A percentile compares a stretch with the other conserved stretches of the same genome.
Evolutionary conservation across 257 asterid genomes (phyloP).

Genomic region (Ilex asprella): DNA sequence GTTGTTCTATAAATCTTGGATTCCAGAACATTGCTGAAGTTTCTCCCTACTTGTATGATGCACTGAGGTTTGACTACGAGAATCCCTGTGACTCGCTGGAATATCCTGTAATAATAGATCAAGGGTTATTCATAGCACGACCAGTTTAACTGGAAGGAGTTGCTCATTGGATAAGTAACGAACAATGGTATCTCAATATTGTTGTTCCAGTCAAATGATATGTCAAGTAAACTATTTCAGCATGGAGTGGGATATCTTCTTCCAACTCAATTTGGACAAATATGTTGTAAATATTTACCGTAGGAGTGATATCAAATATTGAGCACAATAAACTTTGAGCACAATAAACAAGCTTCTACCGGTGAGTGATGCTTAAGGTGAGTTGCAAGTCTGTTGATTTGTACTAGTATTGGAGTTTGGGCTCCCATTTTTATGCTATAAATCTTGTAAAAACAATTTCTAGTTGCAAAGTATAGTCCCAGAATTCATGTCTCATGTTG

Average conservation of each 20-base stretch:
- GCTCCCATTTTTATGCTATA: not conserved
- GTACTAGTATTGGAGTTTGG: not conserved
- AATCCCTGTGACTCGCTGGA: constrained; percentile 44
- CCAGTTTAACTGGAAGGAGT: constrained; percentile 3
- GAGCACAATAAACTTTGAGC: constrained; percentile 17
- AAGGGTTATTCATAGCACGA: constrained; percentile 62
- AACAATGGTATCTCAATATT: constrained; percentile 21
- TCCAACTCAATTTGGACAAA: not conserved
- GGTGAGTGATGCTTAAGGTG: not conserved
- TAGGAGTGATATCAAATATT: constrained; percentile 7
- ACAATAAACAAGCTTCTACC: constrained; percentile 13
- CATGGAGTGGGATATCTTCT: constrained; percentile 9
- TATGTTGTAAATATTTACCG: not conserved
- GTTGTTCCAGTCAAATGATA: constrained; percentile 23
- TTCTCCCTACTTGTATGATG: constrained; percentile 38
- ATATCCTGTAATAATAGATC: constrained; percentile 51
- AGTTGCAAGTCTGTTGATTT: not conserved
- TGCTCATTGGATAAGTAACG: constrained; percentile 13
- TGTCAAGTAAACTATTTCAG: constrained; percentile 24
- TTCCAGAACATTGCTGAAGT: constrained; percentile 28
- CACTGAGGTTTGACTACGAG: constrained; percentile 41
- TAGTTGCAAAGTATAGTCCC: too few species aligned
- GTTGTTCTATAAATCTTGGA: constrained; percentile 22
- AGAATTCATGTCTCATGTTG: too few species aligned
- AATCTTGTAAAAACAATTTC: not conserved